Evolutionary conservation across 164 flowering plant genomes (phyloP), one percentile per base, ranked within the genome.

Genomic region (Tinospora cordifolia): DNA sequence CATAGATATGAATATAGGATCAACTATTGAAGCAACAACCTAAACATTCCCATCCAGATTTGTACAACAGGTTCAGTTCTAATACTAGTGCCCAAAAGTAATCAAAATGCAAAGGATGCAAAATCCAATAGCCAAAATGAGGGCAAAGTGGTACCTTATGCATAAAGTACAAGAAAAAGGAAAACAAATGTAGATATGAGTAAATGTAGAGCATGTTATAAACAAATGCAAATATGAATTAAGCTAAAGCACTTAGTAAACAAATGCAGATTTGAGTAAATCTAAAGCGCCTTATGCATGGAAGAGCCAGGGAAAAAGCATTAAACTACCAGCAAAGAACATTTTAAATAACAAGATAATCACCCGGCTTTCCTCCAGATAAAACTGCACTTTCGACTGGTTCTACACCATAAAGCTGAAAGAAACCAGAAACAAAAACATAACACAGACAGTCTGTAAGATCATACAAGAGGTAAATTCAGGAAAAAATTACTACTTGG

Each of bases 361-460:
- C 73, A 92, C 97, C 97, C 68, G 96, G 96, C 74, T 87, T 84
- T 76, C 93, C 92, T 38, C 97, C 97, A 66, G 84, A 77, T 0
- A 92, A 76, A 54, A 92, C 79, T 26, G 92, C 75, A 77, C 96
- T 92, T 81, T 92, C 98, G 69, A 73, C 82, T 62, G 96, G 98
- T 75, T 92, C 98, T 13, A 92, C 83, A 17, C 89, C 98, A 72
- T 81, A 86, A 14, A 90, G 68, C 98, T 91, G 26, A 63, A 67
- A 78, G 15, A 47, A 22, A 27, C 38, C 36, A 54, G 12, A 27
- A 44, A 59, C n/a, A 30, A 6, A 49, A 27, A 66, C 14, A 40
- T 1, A 64, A 10, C 1, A 1, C 3, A 22, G 41, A 41, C 15
- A 3, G 36, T 30, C 4, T 3, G 27, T 58, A 69, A 38, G 22